Percentiles rank a stretch among this genome's conserved stretches.
Conservation (phyloP, 1,284 basidiomycete species). For the Heterobasidion annosum region DNA sequence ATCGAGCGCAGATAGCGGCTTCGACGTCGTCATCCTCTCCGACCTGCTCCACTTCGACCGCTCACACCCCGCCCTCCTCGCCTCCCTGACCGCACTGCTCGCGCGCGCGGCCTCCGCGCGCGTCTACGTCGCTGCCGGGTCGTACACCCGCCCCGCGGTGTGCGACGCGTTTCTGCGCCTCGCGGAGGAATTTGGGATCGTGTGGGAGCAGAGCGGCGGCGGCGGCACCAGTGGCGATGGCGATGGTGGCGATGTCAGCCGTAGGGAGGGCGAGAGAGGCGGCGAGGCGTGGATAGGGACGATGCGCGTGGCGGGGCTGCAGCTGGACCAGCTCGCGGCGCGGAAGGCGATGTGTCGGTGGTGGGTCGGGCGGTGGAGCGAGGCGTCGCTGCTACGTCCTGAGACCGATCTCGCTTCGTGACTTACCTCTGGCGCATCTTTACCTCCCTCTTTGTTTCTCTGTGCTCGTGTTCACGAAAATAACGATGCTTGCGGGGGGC, state of each 20-base stretch:
- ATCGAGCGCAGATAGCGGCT: conserved; percentile 17
- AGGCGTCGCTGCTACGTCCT: background rate
- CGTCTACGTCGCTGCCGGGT: conserved; percentile 54
- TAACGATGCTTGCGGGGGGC: too few species aligned
- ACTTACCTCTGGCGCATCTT: too few species aligned
- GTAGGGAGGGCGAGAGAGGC: background rate
- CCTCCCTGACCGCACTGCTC: conserved; percentile 40
- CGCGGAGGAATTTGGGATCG: conserved; percentile 31
- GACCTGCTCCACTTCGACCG: conserved; percentile 60
- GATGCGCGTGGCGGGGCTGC: conserved; percentile 35
- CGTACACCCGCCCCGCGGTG: conserved; percentile 45
- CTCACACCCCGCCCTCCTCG: conserved; percentile 50
- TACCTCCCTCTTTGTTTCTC: too few species aligned
- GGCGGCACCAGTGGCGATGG: background rate
- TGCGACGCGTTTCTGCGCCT: conserved; percentile 46
- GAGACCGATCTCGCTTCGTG: too few species aligned
- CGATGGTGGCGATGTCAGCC: conserved; percentile 1
- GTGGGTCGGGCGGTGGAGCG: conserved; percentile 46
- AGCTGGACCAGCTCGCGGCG: conserved; percentile 33
- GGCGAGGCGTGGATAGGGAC: conserved; percentile 35
- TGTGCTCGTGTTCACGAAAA: too few species aligned
- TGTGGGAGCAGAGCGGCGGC: conserved; percentile 32
- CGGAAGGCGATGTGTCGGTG: conserved; percentile 51
- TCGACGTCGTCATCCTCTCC: conserved; percentile 55
- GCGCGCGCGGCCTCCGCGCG: conserved; percentile 29